Percentiles rank a stretch among this genome's conserved stretches.
Conservation (phyloP, 2,329 filamentous ascomycete genomes). For the Cercospora nicotianae region DNA sequence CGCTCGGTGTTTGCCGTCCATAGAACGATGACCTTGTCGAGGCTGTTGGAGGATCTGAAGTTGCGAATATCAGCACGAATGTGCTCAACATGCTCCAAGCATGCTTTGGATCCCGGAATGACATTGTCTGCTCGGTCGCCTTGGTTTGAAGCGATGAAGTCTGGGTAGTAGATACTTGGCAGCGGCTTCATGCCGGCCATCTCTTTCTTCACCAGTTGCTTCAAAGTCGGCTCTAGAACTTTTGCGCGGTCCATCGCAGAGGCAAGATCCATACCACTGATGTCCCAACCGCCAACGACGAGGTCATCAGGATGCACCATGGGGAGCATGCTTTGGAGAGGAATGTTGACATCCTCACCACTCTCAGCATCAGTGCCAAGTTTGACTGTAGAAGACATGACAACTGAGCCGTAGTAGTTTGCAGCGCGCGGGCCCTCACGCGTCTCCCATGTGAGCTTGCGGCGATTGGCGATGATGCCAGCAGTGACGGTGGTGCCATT, state of each 20-base stretch:
- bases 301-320: constrained; percentile 92
- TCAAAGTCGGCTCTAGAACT: constrained; percentile 93
- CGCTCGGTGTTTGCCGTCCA: constrained; percentile 99
- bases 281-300: constrained; percentile 95
- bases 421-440: constrained; percentile 80
- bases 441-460: constrained; percentile 84
- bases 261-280: constrained; percentile 84
- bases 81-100: constrained; percentile 83
- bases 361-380: constrained; percentile 84
- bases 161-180: constrained; percentile 96
- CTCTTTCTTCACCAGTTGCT: constrained; percentile 86
- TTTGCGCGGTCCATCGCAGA: constrained; percentile 92
- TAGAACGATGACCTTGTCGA: constrained; percentile 95
- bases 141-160: constrained; percentile 99
- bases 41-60: constrained; percentile 80
- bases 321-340: constrained; percentile 88
- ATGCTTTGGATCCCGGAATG: constrained; percentile 79
- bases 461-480: constrained; percentile 93
- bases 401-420: constrained; percentile 97
- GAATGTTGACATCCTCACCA: constrained; percentile 88
- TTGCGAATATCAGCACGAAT: constrained; percentile 90
- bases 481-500: constrained; percentile 97
- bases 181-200: constrained; percentile 86
- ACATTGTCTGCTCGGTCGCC: constrained; percentile 93
- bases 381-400: constrained; percentile 98